Evolutionary conservation across 2,329 filamentous ascomycete genomes (phyloP).

Genomic region (Epichloe hybrida): DNA sequence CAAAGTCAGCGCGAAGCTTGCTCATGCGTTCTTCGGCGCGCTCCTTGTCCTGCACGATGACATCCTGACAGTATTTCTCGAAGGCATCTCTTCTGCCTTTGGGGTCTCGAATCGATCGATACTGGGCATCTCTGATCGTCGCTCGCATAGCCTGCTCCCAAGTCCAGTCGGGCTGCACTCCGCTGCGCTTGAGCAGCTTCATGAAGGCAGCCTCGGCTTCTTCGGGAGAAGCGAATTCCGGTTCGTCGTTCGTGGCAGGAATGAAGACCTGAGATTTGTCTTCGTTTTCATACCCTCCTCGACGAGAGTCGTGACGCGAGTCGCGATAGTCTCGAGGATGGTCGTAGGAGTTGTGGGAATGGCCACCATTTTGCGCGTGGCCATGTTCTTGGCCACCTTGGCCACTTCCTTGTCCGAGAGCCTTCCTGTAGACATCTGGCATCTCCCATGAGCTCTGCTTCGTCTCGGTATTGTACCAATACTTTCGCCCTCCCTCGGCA

Average conservation of each 20-base stretch:
- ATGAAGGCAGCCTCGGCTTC: constrained; percentile 89
- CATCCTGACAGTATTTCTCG: constrained; percentile 86
- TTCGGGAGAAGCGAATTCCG: constrained; percentile 65
- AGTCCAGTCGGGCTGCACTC: constrained; percentile 80
- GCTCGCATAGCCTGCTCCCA: constrained; percentile 84
- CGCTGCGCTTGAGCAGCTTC: constrained; percentile 74
- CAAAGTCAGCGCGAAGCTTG: constrained; percentile 88
- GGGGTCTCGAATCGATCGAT: constrained; percentile 83
- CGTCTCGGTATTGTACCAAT: constrained; percentile 90
- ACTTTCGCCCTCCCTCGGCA: constrained; percentile 73
- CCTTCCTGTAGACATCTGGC: constrained; percentile 68
- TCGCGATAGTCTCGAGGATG: constrained; percentile 27
- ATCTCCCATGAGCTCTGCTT: constrained; percentile 93
- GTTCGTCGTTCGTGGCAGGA: constrained; percentile 53
- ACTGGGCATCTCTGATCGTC: constrained; percentile 82
- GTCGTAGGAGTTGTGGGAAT: constrained; percentile 21
- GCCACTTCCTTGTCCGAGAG: constrained; percentile 35
- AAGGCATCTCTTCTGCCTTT: constrained; percentile 83
- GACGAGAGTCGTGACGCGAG: constrained; percentile 27
- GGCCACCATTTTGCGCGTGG: constrained; percentile 29
- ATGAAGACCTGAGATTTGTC: constrained; percentile 44
- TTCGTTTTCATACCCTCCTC: constrained; percentile 44
- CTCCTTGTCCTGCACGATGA: constrained; percentile 85
- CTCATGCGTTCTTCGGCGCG: constrained; percentile 83
- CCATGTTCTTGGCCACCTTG: constrained; percentile 12